Conservation (phyloP, 768 basidiomycete genomes). For the Lentinula edodes region DNA sequence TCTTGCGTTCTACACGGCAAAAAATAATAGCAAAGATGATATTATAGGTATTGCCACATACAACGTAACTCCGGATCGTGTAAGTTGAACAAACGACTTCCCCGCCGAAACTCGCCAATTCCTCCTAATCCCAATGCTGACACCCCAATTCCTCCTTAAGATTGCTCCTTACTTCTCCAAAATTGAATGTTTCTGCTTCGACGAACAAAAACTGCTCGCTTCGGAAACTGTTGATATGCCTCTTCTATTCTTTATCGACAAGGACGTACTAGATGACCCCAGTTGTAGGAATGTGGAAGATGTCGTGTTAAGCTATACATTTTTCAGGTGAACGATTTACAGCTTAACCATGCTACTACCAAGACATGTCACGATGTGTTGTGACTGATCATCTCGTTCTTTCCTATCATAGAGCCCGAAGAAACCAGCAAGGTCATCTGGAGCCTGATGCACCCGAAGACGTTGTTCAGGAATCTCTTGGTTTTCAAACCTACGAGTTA, state of each 20-base stretch:
- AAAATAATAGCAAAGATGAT: constrained; percentile 78
- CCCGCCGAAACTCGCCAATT: background rate
- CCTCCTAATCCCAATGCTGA: background rate
- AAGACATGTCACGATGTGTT: background rate
- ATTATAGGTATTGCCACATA: constrained; percentile 99
- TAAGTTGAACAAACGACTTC: constrained; percentile 30
- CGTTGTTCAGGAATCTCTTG: constrained; percentile 73
- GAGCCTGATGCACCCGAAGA: constrained; percentile 88
- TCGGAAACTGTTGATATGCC: constrained; percentile 98
- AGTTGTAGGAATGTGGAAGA: constrained; percentile 82
- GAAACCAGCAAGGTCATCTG: constrained; percentile 79
- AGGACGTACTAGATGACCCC: constrained; percentile 93
- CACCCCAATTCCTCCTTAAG: constrained; percentile 31
- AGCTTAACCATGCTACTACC: background rate
- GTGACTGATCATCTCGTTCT: background rate
- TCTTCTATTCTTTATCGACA: constrained; percentile 97
- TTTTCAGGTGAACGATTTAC: constrained; percentile 70
- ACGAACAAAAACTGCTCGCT: constrained; percentile 92
- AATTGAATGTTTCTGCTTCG: constrained; percentile 99
- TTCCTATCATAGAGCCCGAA: constrained; percentile 57
- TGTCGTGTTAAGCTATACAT: constrained; percentile 93
- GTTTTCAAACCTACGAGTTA: constrained; percentile 62
- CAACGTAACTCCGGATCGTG: constrained; percentile 97
- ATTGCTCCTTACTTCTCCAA: constrained; percentile 98
- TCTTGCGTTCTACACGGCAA: constrained; percentile 93